Evolutionary conservation across 2,329 filamentous ascomycete genomes (phyloP).

Genomic region (Bipolaris cookei): DNA sequence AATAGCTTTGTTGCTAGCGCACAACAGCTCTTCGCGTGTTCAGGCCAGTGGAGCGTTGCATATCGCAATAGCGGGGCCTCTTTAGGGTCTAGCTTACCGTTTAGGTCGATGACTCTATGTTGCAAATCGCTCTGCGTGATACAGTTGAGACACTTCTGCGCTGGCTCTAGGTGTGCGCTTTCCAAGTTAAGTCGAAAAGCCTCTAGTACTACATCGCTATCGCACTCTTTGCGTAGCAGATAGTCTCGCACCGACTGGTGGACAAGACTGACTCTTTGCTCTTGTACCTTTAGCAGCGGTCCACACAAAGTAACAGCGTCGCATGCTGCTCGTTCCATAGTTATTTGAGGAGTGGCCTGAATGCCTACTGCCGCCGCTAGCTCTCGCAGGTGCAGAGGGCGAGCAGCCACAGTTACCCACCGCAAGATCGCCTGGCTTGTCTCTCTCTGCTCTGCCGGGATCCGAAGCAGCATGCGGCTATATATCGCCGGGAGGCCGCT

Average conservation of each 20-base stretch:
- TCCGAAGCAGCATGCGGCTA: slow-evolving; percentile 24
- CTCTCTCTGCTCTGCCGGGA: slow-evolving; percentile 18
- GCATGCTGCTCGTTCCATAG: background rate
- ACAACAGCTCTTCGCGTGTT: slow-evolving; percentile 12
- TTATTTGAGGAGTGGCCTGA: background rate
- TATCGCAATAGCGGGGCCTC: slow-evolving; percentile 13
- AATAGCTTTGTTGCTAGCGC: slow-evolving; percentile 7
- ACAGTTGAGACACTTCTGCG: background rate
- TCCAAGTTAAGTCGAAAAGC: slow-evolving; percentile 8
- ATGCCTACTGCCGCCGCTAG: slow-evolving; percentile 18
- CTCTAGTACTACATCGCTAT: slow-evolving; percentile 10
- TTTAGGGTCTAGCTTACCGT: too few relatives aligned
- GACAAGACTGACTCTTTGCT: slow-evolving; percentile 30
- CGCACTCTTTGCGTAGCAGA: slow-evolving; percentile 20
- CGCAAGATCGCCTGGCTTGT: slow-evolving; percentile 21
- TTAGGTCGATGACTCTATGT: background rate
- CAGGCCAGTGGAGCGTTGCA: slow-evolving; percentile 11
- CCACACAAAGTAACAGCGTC: slow-evolving; percentile 18
- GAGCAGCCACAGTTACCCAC: slow-evolving; percentile 1
- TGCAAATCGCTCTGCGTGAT: background rate
- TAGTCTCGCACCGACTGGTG: slow-evolving; percentile 44
- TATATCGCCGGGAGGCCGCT: slow-evolving; percentile 36
- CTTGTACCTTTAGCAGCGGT: slow-evolving; percentile 28
- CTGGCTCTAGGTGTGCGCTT: slow-evolving; percentile 10
- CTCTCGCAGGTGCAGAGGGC: slow-evolving; percentile 36